Evolutionary conservation across 345 rosid genomes (phyloP), one percentile per base, ranked within the genome.

Genomic region (Pugionium cornutum): DNA sequence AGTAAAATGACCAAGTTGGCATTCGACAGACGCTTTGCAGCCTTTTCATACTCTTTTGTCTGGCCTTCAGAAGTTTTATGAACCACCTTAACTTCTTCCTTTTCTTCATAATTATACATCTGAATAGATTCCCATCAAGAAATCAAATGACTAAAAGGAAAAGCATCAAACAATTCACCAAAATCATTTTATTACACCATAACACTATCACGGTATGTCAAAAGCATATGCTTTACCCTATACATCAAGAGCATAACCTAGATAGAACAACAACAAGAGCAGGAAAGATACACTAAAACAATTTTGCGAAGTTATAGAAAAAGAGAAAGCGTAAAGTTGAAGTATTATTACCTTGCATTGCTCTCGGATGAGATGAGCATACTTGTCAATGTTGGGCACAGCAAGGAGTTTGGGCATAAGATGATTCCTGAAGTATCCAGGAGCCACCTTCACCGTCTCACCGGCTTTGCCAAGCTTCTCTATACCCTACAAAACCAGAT

Each of bases 381-480:
- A 91, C 82, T 91, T 94, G 69, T 87, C 95, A 37, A 94, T 87
- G 64, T 94, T 86, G 11, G 97, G 99, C 30, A 94, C 96, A 25
- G 91, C 99, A 59, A 91, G 86, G 67, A 94, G 78, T 69, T 90
- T 94, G 25, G 97, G 99, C 95, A 91, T 91, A 56, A 94, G 83
- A 43, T 89, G 91, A 71, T 94, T 91, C 58, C 97, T 88, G 48
- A 94, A 94, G 73, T 81, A 81, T 6, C 97, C 99, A 9, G 97
- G 95, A 62, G 96, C 92, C 53, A 94, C 99, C 77, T 87, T 94
- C 72, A 91, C 96, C 0, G 89, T 84, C 73, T 88, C 85, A 42
- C 97, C 97, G 1, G 95, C 88, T 77, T 84, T 89, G 7, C 97
- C 99, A 65, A 94, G 99, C 88, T 91, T 94, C 49, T 94, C 92